These are phyloP conservation scores for Thermomucor indicae-seudaticae DNA, from an alignment of 371 early-diverging fungal genomes.

Conservation along the genomic window DNA sequence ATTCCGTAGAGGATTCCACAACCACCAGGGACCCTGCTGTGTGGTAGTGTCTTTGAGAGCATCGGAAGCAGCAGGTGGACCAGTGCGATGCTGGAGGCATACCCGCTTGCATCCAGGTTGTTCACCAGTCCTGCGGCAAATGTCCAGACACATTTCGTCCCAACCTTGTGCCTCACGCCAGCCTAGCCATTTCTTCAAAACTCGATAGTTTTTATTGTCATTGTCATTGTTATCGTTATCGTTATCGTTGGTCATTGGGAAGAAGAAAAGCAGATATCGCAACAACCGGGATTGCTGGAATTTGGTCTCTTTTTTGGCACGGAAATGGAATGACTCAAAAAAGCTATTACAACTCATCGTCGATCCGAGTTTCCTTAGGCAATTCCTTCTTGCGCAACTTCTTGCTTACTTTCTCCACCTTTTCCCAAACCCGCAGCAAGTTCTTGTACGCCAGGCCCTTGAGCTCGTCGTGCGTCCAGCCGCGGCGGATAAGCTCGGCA, in stretches of 20 bases:
- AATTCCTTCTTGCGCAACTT: constrained; percentile 20
- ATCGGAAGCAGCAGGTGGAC: too few species aligned
- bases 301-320: too few species aligned
- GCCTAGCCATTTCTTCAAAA: constrained; percentile 6
- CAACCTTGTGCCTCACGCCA: too few species aligned
- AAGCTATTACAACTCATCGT: too few species aligned
- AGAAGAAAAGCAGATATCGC: too few species aligned
- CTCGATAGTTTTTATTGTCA: not conserved
- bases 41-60: not conserved
- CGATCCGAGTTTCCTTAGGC: constrained; percentile 28
- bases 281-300: too few species aligned
- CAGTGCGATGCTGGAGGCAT: constrained; percentile 3
- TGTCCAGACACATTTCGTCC: not conserved
- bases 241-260: too few species aligned
- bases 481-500: constrained; percentile 56
- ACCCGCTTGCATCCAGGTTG: not conserved
- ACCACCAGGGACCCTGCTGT: not conserved
- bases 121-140: not conserved
- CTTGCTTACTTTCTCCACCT: constrained; percentile 41
- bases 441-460: constrained; percentile 54
- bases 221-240: not conserved
- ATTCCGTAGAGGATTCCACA: constrained; percentile 5
- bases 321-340: too few species aligned
- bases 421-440: constrained; percentile 44
- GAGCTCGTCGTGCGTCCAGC: constrained; percentile 54